Base-by-base conservation (phyloP, 805 yeast species). In the Saccharomyces jurei region DNA sequence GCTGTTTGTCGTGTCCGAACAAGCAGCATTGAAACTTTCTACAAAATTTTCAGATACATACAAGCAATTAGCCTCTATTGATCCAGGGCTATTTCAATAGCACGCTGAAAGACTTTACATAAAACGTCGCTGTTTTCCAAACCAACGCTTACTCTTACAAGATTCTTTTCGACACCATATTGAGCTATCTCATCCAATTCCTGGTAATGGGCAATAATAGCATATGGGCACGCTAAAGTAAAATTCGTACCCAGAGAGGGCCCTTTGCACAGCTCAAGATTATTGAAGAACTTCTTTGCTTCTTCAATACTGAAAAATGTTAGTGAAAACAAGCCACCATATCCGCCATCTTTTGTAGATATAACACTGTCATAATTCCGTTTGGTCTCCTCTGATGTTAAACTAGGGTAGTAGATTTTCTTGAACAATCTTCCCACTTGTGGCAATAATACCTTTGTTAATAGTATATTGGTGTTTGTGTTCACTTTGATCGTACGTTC, bases 191-290 rank as follows among this genome's bases (percentile, higher is more conserved):
- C 89, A 56, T 88, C 92, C 54, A 89, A 72, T 69, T 90, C 96
- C 53, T 76, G 78, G 69, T 82, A 89, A 68, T 90, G 96, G 2
- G 96, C 96, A 56, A 91, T 75, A 49, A 91, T 80, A 6, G 96
- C 79, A 70, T 91, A 91, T 8, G 97, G 97, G 67, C 96, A 90
- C 4, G 90, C 90, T 61, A 90, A 74, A 5, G 70, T 67, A 73
- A 89, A 88, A 71, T 87, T 90, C 0, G 96, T 89, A 11, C 97
- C 97, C 60, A 90, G 77, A 14, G 94, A 85, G 2, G 97, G 97
- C 1, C 97, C 96, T 71, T 91, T 91, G 49, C 60, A 60, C 10
- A 69, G 46, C 1, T 63, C 58, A 41, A 70, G 46, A 13, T 81
- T 76, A 69, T 91, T 83, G 73, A 86, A 91, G 68, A 90, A 91